These are phyloP conservation scores for Septoria petroselini DNA, from an alignment of 2,329 filamentous ascomycete species.

Conservation along the genomic window DNA sequence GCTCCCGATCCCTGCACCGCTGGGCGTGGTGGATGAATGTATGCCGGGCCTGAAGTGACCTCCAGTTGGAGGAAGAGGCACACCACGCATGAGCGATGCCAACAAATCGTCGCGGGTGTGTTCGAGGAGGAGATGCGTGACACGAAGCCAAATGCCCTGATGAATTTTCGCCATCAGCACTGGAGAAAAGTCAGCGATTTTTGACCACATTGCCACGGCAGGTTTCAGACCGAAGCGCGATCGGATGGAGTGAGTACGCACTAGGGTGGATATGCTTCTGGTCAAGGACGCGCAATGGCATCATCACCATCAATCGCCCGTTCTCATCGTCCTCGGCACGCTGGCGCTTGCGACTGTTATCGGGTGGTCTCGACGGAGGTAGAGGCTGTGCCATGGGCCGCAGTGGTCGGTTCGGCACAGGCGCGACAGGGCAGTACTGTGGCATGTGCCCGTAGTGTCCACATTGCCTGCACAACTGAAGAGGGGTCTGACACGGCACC, in stretches of 20 bases:
- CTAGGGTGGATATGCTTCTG: slow-evolving; percentile 8
- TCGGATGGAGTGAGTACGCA: neutral
- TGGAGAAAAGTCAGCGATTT: neutral
- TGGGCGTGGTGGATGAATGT: neutral
- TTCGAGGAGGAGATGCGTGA: neutral
- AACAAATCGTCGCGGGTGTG: slow-evolving; percentile 8
- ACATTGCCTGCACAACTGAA: slow-evolving; percentile 25
- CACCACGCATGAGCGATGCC: neutral
- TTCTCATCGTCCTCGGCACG: neutral
- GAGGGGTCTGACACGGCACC: slow-evolving; percentile 15
- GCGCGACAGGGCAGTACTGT: slow-evolving; percentile 26
- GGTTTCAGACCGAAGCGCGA: too few species aligned
- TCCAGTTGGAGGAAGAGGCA: neutral
- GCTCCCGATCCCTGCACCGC: neutral
- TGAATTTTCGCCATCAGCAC: slow-evolving; percentile 1
- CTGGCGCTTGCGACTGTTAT: neutral
- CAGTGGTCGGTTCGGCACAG: slow-evolving; percentile 1
- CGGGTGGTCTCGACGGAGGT: neutral
- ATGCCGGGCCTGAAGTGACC: neutral
- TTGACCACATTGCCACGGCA: too few species aligned
- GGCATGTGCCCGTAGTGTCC: slow-evolving; percentile 24
- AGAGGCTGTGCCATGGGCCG: neutral
- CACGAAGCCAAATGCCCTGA: neutral
- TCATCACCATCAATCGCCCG: neutral
- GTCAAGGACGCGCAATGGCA: slow-evolving; percentile 4